phyloP scores from a whole-genome alignment of 2,329 filamentous ascomycete genomes.

The Simplicillium sp. region DNA sequence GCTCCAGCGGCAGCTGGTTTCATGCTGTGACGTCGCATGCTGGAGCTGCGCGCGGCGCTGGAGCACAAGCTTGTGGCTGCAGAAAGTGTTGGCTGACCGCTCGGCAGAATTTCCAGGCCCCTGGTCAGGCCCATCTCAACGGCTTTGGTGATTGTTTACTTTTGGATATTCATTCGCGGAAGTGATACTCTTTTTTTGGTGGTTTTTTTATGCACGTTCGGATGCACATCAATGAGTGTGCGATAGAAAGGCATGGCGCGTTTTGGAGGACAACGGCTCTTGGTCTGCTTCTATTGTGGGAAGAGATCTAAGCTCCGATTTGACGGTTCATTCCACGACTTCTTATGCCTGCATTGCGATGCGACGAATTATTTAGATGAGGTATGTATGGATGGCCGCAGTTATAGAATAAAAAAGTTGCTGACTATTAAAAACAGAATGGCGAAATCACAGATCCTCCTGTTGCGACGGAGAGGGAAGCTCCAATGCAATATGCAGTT shows the following conservation, averaged over 20 bases:
- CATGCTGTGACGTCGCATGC: background rate
- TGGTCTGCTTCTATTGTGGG: slow-evolving; percentile 81
- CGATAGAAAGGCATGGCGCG: slow-evolving; percentile 26
- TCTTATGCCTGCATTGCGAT: slow-evolving; percentile 70
- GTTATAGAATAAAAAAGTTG: slow-evolving; percentile 6
- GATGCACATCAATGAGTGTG: background rate
- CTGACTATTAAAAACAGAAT: slow-evolving; percentile 39
- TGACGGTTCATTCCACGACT: slow-evolving; percentile 51
- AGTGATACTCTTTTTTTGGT: background rate
- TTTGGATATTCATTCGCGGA: background rate
- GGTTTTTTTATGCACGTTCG: background rate
- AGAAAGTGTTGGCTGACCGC: slow-evolving; percentile 5
- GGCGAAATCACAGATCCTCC: slow-evolving; percentile 88
- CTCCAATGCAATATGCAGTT: slow-evolving; percentile 37
- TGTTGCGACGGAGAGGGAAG: slow-evolving; percentile 37
- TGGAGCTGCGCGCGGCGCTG: too few relatives aligned
- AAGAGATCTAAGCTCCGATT: slow-evolving; percentile 51
- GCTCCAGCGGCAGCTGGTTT: background rate
- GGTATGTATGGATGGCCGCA: slow-evolving; percentile 36
- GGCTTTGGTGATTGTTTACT: background rate
- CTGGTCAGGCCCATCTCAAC: background rate
- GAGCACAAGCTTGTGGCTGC: too few relatives aligned
- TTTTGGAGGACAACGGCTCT: slow-evolving; percentile 28
- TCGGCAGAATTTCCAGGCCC: slow-evolving; percentile 6
- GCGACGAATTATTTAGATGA: slow-evolving; percentile 84